A percentile compares a stretch with the other conserved stretches of the same genome.
These are phyloP conservation scores for Phanerodontia chrysosporium DNA, from an alignment of 768 basidiomycete genomes.

Conservation along the genomic window DNA sequence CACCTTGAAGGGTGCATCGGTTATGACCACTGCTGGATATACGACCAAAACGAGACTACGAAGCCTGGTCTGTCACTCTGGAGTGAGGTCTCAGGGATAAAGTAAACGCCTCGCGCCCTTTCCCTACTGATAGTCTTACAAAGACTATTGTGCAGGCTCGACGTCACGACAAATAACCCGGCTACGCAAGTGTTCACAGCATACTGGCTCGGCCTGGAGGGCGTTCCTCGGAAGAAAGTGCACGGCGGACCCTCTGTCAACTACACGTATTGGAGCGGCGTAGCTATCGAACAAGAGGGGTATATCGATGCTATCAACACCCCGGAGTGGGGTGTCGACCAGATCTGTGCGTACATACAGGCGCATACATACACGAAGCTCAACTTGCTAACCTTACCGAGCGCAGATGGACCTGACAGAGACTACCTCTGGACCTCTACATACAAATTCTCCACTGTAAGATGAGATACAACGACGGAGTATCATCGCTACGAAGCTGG, in stretches of 20 bases:
- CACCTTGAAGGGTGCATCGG: slow-evolving; percentile 36
- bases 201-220: slow-evolving; percentile 33
- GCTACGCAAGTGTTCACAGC: slow-evolving; percentile 48
- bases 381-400: background rate
- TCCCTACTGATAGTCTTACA: too few species aligned
- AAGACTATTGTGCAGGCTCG: slow-evolving; percentile 35
- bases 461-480: slow-evolving; percentile 1
- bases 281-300: slow-evolving; percentile 52
- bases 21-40: slow-evolving; percentile 49
- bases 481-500: too few species aligned
- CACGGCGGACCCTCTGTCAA: slow-evolving; percentile 43
- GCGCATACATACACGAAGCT: background rate
- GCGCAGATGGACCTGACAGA: slow-evolving; percentile 36
- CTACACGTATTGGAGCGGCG: slow-evolving; percentile 39
- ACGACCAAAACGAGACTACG: slow-evolving; percentile 31
- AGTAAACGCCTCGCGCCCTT: slow-evolving; percentile 26
- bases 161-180: slow-evolving; percentile 47
- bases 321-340: slow-evolving; percentile 51
- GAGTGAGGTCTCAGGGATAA: slow-evolving; percentile 47
- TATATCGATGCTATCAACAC: slow-evolving; percentile 53
- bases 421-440: slow-evolving; percentile 44
- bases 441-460: slow-evolving; percentile 41
- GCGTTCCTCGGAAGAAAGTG: slow-evolving; percentile 39
- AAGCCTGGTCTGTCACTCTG: slow-evolving; percentile 35
- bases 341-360: slow-evolving; percentile 40